Evolutionary conservation across 441 rosid genomes (phyloP).

Genomic region (Populus hybrid): DNA sequence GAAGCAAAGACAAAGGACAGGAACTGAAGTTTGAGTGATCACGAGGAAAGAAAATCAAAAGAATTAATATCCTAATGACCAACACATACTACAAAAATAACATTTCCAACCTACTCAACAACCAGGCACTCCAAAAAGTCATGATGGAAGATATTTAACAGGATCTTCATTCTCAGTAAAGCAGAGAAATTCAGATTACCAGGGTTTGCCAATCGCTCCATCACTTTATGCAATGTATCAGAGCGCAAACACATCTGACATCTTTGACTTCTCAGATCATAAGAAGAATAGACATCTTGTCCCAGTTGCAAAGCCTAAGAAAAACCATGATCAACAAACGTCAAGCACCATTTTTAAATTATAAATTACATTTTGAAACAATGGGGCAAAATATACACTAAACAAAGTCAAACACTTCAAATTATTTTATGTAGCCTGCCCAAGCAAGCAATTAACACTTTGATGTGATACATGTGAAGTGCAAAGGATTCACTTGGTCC

Average conservation of each 20-base stretch:
- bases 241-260: slow-evolving; percentile 73
- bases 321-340: neutral
- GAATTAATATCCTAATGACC: neutral
- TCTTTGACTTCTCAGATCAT: slow-evolving; percentile 62
- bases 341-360: neutral
- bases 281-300: slow-evolving; percentile 60
- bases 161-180: neutral
- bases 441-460: neutral
- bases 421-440: neutral
- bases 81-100: neutral
- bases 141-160: neutral
- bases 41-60: neutral
- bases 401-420: neutral
- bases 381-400: neutral
- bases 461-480: neutral
- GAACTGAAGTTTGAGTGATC: neutral
- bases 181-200: slow-evolving; percentile 36
- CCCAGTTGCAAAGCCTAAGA: slow-evolving; percentile 87
- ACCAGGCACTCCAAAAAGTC: neutral
- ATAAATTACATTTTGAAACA: neutral
- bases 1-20: neutral
- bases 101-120: neutral
- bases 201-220: slow-evolving; percentile 71
- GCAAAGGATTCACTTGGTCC: neutral
- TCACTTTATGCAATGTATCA: slow-evolving; percentile 56